phyloP scores from a whole-genome alignment of 148 eudicot genomes.

The Gaultheria prostrata region DNA sequence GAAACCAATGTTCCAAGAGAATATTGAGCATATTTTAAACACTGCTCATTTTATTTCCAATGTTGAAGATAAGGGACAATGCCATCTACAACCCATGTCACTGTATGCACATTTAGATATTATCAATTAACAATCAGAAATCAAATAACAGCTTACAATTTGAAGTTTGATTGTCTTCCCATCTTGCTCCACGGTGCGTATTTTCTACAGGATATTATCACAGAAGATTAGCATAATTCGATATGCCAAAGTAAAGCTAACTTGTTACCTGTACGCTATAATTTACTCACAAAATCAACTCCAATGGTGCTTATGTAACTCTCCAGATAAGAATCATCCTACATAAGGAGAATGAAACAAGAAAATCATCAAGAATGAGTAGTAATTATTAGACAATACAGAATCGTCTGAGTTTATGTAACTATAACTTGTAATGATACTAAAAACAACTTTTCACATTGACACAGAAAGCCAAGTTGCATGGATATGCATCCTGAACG shows the following conservation, averaged over 20 bases:
- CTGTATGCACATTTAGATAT: background rate
- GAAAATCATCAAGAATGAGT: background rate
- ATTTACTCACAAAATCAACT: constrained; percentile 37
- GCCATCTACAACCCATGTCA: background rate
- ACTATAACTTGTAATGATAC: background rate
- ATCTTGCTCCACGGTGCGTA: constrained; percentile 42
- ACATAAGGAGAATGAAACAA: background rate
- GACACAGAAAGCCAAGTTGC: background rate
- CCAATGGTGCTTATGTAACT: constrained; percentile 46
- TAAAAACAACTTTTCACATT: background rate
- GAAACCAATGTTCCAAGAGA: background rate
- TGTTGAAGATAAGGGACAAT: background rate
- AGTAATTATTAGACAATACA: background rate
- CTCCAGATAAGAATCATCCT: constrained; percentile 43
- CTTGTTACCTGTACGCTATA: background rate
- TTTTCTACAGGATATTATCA: constrained; percentile 22
- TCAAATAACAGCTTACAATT: constrained; percentile 25
- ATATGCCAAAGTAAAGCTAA: background rate
- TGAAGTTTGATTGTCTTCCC: constrained; percentile 41
- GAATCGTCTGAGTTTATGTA: background rate
- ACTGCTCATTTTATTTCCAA: background rate
- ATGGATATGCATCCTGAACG: background rate
- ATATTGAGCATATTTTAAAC: background rate
- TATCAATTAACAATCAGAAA: background rate
- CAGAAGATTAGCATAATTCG: background rate